phyloP scores from a whole-genome alignment of 345 rosid species.

The Cardiospermum halicacabum region DNA sequence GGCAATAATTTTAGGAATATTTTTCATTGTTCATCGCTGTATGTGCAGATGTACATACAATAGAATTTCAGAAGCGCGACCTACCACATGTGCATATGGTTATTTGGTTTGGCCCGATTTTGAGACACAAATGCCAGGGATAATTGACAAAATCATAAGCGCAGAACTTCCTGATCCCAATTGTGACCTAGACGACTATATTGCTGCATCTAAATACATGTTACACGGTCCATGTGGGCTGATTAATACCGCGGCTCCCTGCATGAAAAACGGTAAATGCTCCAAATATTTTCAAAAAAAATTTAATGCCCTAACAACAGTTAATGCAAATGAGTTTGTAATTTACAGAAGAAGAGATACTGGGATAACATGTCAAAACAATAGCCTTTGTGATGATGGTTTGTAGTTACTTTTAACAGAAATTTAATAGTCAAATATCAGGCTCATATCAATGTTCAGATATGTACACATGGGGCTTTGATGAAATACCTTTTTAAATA shows the following conservation, averaged over 20 bases:
- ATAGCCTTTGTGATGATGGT: conserved; percentile 2
- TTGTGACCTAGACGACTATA: neutral
- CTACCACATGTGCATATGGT: conserved; percentile 9
- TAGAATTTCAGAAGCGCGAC: conserved; percentile 11
- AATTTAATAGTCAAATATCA: neutral
- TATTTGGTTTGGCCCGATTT: neutral
- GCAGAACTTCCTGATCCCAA: neutral
- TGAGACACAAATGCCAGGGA: neutral
- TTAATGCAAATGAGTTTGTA: neutral
- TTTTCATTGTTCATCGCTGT: neutral
- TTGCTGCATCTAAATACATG: neutral
- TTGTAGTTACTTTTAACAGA: neutral
- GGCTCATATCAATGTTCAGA: conserved; percentile 9
- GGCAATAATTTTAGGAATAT: neutral
- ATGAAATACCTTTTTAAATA: conserved; percentile 10
- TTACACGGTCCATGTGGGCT: conserved; percentile 13
- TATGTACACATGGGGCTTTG: neutral
- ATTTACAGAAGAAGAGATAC: neutral
- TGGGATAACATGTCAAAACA: neutral
- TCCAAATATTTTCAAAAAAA: neutral
- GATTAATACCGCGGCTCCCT: neutral
- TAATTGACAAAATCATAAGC: neutral
- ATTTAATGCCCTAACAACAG: neutral
- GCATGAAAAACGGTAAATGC: neutral
- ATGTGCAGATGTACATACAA: neutral